Evolutionary conservation across 768 basidiomycete genomes (phyloP).

Genomic region (Boletus subcaerulescens): DNA sequence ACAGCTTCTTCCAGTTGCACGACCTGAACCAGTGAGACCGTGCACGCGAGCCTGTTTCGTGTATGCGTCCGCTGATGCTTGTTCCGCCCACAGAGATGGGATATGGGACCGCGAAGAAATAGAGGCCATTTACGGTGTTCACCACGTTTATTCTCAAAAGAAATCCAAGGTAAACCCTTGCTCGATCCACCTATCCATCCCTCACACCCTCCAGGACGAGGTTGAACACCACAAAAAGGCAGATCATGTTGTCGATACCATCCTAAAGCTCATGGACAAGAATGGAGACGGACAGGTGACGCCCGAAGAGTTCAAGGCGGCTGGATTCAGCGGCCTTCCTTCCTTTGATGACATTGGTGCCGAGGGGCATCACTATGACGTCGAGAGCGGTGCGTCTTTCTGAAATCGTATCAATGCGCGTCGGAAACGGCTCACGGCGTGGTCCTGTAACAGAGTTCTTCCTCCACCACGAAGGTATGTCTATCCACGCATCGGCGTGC

Average conservation of each 20-base stretch:
- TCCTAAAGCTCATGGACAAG: conserved; percentile 71
- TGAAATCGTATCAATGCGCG: not conserved
- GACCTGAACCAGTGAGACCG: conserved; percentile 75
- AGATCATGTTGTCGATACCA: conserved; percentile 65
- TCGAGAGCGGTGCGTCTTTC: conserved; percentile 70
- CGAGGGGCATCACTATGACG: conserved; percentile 91
- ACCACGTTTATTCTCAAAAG: conserved; percentile 85
- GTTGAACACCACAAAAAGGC: conserved; percentile 81
- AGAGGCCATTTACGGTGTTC: conserved; percentile 94
- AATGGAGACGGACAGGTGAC: conserved; percentile 69
- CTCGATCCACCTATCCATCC: not conserved
- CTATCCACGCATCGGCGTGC: not conserved
- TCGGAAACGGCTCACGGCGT: not conserved
- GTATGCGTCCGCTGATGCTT: not conserved
- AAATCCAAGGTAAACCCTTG: conserved; percentile 56
- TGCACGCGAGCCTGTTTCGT: not conserved
- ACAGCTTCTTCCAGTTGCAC: conserved; percentile 94
- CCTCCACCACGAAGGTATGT: conserved; percentile 91
- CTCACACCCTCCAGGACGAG: conserved; percentile 51
- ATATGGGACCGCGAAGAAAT: conserved; percentile 85
- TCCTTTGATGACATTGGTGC: conserved; percentile 83
- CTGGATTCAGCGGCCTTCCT: conserved; percentile 74
- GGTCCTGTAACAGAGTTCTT: conserved; percentile 68
- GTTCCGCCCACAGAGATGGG: conserved; percentile 55
- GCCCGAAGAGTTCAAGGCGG: conserved; percentile 65